phyloP scores from a whole-genome alignment of 306 rosid genomes.

The Quercus cerris region DNA sequence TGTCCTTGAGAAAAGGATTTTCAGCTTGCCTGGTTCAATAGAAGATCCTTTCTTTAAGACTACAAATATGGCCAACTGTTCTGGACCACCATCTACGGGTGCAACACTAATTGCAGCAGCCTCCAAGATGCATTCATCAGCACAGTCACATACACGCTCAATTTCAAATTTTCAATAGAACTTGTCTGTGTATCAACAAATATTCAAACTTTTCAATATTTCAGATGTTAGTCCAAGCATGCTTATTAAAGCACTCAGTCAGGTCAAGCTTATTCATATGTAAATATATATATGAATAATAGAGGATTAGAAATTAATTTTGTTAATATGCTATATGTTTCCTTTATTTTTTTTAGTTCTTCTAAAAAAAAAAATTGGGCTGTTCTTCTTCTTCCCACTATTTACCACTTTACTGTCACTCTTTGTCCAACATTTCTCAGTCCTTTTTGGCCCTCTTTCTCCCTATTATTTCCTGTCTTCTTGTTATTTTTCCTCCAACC shows the following conservation, averaged over 20 bases:
- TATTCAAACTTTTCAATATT: neutral
- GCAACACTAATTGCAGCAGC: conserved; percentile 56
- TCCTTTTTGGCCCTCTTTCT: too few relatives aligned
- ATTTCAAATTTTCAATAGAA: conserved; percentile 77
- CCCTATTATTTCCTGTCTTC: too few relatives aligned
- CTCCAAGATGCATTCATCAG: conserved; percentile 62
- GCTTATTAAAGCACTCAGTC: neutral
- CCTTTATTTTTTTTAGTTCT: too few relatives aligned
- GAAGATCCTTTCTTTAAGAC: conserved; percentile 54
- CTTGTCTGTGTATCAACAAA: conserved; percentile 44
- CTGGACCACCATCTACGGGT: conserved; percentile 62
- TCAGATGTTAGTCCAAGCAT: neutral
- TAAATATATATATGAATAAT: too few relatives aligned
- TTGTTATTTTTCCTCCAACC: too few relatives aligned
- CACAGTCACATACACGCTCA: conserved; percentile 63
- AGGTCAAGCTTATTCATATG: neutral
- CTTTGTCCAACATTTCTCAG: too few relatives aligned
- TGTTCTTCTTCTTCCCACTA: too few relatives aligned
- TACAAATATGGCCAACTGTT: conserved; percentile 56
- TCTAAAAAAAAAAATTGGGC: too few relatives aligned
- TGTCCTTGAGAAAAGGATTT: conserved; percentile 53
- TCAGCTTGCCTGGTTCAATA: conserved; percentile 44
- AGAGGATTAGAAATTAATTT: too few relatives aligned
- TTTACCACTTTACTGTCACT: too few relatives aligned
- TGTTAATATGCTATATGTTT: too few relatives aligned